Base-by-base conservation (phyloP, 306 rosid species). In the Glycine tomentella region DNA sequence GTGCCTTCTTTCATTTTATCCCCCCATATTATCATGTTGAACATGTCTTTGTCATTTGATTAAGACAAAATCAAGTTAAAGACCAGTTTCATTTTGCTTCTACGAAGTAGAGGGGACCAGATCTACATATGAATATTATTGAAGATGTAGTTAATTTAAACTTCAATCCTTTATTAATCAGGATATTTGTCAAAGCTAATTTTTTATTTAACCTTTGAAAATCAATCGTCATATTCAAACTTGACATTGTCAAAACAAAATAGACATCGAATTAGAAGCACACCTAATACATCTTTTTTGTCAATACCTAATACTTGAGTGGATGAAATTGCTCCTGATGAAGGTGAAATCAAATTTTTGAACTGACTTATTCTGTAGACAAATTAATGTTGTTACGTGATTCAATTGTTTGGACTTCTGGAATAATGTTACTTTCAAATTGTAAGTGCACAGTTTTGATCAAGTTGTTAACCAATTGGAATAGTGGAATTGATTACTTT, bases 221-320 rank as follows among this genome's bases (percentile, higher is more conserved):
- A 61, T 48, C 63, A 71, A 71, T 46, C 3, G 9, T 68, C 64
- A 68, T 34, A 6, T 48, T 15, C 25, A 53, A 51, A 64, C 65
- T 53, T 73, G 51, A 14, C 42, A 10, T 57, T 79, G 36, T 42
- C 62, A 58, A 83, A n/a, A 57, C 77, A 36, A 46, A 57, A 17
- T 48, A 48, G 52, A 59, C 36, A 58, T 25, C n/a, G 12, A 58
- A 48, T 79, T 31, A 46, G 74, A 74, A 79, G 17, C 58, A 53
- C 55, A 55, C 11, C 44, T 34, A 55, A 36, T 25, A 31, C 6
- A n/a, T 52, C 36, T 38, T 55, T 33, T 34, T 40, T 2, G 50
- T 31, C 14, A 68, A 56, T 10, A 74, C n/a, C 15, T 46, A 75
- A 46, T 57, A 56, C 10, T 44, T 67, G 31, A 76, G 45, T 58